These are phyloP conservation scores for Paecilomyces fulvus DNA, from an alignment of 2,329 filamentous ascomycete genomes.

Conservation along the genomic window DNA sequence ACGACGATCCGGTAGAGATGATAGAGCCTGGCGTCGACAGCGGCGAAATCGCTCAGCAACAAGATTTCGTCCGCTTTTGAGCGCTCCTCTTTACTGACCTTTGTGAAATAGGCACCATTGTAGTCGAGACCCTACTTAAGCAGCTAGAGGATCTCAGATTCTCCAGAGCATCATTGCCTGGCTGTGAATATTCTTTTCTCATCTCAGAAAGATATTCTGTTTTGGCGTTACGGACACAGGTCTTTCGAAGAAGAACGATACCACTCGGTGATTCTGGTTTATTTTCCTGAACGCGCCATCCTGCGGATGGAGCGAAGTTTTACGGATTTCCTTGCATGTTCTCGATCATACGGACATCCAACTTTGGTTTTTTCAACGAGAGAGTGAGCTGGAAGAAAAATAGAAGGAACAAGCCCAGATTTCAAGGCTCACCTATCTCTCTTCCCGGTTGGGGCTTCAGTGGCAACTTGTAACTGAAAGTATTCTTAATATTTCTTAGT, in stretches of 20 bases:
- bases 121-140: background rate
- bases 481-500: background rate
- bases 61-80: constrained; percentile 45
- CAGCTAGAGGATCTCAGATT: background rate
- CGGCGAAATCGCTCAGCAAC: constrained; percentile 44
- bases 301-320: background rate
- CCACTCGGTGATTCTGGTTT: background rate
- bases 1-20: constrained; percentile 34
- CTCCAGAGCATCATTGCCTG: background rate
- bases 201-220: background rate
- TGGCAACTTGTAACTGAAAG: background rate
- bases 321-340: background rate
- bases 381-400: background rate
- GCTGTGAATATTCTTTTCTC: background rate
- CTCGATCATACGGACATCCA: background rate
- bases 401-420: background rate
- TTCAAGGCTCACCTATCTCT: background rate
- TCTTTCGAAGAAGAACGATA: background rate
- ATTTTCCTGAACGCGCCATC: background rate
- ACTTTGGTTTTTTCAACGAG: background rate
- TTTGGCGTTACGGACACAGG: background rate
- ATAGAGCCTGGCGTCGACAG: constrained; percentile 28
- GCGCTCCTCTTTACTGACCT: background rate
- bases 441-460: background rate
- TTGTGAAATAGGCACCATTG: background rate